Evolutionary conservation across 345 rosid genomes (phyloP).

Genomic region (Populus deltoides): DNA sequence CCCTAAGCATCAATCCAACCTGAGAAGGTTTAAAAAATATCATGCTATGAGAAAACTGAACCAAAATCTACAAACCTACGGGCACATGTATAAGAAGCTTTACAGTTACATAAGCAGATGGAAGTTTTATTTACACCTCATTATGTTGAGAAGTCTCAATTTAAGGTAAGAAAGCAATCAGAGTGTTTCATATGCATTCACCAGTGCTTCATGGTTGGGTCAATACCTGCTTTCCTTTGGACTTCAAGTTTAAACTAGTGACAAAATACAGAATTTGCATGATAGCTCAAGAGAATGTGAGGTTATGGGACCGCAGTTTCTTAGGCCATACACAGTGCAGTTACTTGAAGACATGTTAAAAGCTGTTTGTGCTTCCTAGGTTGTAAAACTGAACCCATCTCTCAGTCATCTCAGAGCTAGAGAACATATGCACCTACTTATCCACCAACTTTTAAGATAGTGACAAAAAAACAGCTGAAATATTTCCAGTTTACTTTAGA

Average conservation of each 20-base stretch:
- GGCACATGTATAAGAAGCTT: neutral
- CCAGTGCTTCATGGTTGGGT: neutral
- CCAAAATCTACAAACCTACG: neutral
- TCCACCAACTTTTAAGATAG: neutral
- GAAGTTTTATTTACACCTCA: neutral
- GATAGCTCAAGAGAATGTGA: neutral
- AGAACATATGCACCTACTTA: neutral
- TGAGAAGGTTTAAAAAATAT: conserved; percentile 25
- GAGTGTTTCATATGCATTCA: neutral
- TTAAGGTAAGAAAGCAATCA: neutral
- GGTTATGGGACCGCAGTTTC: neutral
- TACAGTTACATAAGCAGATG: neutral
- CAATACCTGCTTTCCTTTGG: neutral
- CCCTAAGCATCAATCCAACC: conserved; percentile 99
- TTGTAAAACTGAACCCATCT: neutral
- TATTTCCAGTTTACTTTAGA: neutral
- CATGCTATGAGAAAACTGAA: conserved; percentile 6
- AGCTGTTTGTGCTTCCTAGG: neutral
- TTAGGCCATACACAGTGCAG: neutral
- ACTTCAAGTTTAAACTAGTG: neutral
- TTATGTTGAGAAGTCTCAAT: neutral
- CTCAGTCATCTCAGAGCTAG: neutral
- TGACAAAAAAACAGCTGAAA: neutral
- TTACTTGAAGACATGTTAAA: neutral
- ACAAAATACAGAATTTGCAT: neutral